Evolutionary conservation across 805 yeast genomes (phyloP).

Genomic region (Saccharomyces paradoxus): DNA sequence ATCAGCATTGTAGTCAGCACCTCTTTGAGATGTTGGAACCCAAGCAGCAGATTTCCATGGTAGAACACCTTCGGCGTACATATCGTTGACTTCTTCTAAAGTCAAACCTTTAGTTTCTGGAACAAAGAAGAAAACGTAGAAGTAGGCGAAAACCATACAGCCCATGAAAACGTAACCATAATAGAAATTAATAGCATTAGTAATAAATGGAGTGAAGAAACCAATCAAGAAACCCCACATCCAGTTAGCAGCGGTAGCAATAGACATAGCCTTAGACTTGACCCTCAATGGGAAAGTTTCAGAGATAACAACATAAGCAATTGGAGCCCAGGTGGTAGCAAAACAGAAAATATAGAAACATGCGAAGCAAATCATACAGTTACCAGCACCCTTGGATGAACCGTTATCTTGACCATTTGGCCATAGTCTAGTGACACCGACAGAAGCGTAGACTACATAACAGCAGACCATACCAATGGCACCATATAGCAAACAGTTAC

Average conservation of each 20-base stretch:
- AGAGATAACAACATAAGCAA: constrained; percentile 57
- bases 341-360: constrained; percentile 68
- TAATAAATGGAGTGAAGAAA: constrained; percentile 68
- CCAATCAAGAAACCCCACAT: constrained; percentile 64
- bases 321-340: constrained; percentile 75
- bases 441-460: constrained; percentile 45
- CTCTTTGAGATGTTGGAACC: constrained; percentile 42
- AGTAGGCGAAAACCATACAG: constrained; percentile 47
- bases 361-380: constrained; percentile 64
- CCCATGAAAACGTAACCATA: constrained; percentile 63
- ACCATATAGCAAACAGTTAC: constrained; percentile 42
- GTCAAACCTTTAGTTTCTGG: constrained; percentile 76
- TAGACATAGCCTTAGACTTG: constrained; percentile 49
- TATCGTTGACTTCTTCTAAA: constrained; percentile 73
- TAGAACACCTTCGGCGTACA: constrained; percentile 38
- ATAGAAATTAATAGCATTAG: constrained; percentile 56
- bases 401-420: constrained; percentile 31
- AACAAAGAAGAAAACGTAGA: constrained; percentile 66
- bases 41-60: constrained; percentile 45
- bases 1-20: constrained; percentile 23
- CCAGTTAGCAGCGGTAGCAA: constrained; percentile 61
- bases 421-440: constrained; percentile 48
- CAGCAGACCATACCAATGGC: constrained; percentile 43
- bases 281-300: constrained; percentile 70
- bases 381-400: constrained; percentile 48